Base-by-base conservation (phyloP, 257 asterid species). In the Solanum paucissectum region DNA sequence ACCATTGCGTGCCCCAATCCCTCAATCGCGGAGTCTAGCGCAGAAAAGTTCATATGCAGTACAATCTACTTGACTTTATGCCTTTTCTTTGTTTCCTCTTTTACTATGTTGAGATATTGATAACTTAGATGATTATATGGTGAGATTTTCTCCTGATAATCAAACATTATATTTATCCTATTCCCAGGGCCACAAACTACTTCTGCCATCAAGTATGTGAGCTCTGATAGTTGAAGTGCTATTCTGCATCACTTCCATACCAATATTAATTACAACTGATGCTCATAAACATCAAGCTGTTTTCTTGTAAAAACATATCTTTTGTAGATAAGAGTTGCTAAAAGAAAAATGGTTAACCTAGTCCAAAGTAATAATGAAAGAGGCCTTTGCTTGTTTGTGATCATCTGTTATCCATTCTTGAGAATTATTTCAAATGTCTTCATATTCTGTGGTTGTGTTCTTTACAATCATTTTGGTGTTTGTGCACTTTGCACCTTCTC, bases 11-110 rank as follows among this genome's bases (percentile, higher is more conserved):
- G 60, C 95, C 55, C 88, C 93, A 68, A 90, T 74, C 84, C 93
- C 92, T 83, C 89, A 89, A 42, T 81, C 96, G 14, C 92, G 91
- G 88, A 87, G 90, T 89, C 92, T 91, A 76, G 71, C 87, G 66
- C 98, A 91, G 88, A 95, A 75, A 92, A 93, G 89, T 88, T 85
- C 96, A 84, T 94, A 91, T 87, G 86, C 86, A 91, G 99, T 97
- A 90, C 75, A 33, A 90, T 87, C 87, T 90, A 83, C 90, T 82
- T 33, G 68, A 66, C 55, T 27, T 29, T 87, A 85, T 88, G 71
- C 62, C 21, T 85, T 88, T 68, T 6, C 76, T 42, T 38, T n/a
- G 40, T 81, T 71, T 60, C 32, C 42, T 37, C 34, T 79, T 81
- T 37, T 75, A 75, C 36, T 89, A 37, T 82, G 37, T 7, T 37